Evolutionary conservation across 495 filamentous ascomycete genomes (phyloP).

Genomic region (Penicillium soppii): DNA sequence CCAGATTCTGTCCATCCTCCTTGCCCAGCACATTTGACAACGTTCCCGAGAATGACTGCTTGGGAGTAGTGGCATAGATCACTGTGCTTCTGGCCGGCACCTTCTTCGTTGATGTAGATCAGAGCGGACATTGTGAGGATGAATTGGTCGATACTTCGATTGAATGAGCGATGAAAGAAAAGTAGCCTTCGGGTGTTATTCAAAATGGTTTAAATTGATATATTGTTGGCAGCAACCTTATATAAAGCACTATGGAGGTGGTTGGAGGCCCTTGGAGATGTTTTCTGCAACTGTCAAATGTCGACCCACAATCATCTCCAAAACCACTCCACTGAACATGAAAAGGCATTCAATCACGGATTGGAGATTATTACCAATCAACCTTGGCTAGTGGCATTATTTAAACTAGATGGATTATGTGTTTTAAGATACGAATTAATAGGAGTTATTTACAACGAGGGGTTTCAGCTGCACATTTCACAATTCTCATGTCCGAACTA

Average conservation of each 20-base stretch:
- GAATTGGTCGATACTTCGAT: too few species aligned
- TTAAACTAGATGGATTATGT: too few species aligned
- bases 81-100: slow-evolving; percentile 5
- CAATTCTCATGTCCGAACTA: slow-evolving; percentile 24
- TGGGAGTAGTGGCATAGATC: slow-evolving; percentile 39
- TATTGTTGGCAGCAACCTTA: too few species aligned
- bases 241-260: not conserved
- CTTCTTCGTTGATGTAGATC: slow-evolving; percentile 3
- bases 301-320: not conserved
- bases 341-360: not conserved
- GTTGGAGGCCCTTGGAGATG: not conserved
- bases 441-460: too few species aligned
- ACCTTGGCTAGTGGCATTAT: too few species aligned
- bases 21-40: slow-evolving; percentile 47
- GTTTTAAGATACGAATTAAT: too few species aligned
- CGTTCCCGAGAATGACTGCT: slow-evolving; percentile 42
- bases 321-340: not conserved
- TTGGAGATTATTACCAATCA: not conserved
- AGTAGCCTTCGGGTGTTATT: too few species aligned
- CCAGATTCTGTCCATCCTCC: slow-evolving; percentile 45
- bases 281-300: not conserved
- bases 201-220: too few species aligned
- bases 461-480: slow-evolving; percentile 7
- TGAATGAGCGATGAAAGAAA: too few species aligned
- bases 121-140: not conserved